phyloP scores from a whole-genome alignment of 2,329 filamentous ascomycete genomes.

The Tympanopsis confertula region DNA sequence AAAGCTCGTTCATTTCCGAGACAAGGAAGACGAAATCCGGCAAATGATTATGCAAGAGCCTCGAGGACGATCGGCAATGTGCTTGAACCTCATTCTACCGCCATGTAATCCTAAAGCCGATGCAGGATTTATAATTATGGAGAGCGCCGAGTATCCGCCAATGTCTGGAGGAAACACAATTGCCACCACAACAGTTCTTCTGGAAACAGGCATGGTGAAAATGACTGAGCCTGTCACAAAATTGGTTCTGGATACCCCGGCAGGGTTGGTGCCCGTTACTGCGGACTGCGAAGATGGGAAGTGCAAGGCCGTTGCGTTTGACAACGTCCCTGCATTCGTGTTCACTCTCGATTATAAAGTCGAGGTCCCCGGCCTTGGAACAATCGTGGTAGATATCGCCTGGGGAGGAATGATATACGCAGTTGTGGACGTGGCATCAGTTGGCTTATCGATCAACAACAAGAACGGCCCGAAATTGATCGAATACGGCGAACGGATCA shows the following conservation, averaged over 20 bases:
- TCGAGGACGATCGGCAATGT: slow-evolving; percentile 22
- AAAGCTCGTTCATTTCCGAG: slow-evolving; percentile 20
- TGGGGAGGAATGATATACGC: slow-evolving; percentile 33
- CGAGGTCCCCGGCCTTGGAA: slow-evolving; percentile 25
- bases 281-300: slow-evolving; percentile 28
- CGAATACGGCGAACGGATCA: slow-evolving; percentile 28
- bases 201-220: slow-evolving; percentile 32
- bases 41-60: slow-evolving; percentile 26
- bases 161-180: slow-evolving; percentile 34
- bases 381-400: slow-evolving; percentile 26
- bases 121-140: slow-evolving; percentile 31
- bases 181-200: slow-evolving; percentile 26
- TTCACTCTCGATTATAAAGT: slow-evolving; percentile 23
- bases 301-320: slow-evolving; percentile 28
- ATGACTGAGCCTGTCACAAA: slow-evolving; percentile 30
- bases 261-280: slow-evolving; percentile 25
- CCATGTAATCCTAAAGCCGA: slow-evolving; percentile 27
- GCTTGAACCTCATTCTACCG: slow-evolving; percentile 21
- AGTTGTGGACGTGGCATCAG: slow-evolving; percentile 23
- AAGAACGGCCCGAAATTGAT: slow-evolving; percentile 20
- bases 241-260: slow-evolving; percentile 28
- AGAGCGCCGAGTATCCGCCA: slow-evolving; percentile 29
- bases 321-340: slow-evolving; percentile 31
- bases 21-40: slow-evolving; percentile 20
- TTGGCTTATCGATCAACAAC: slow-evolving; percentile 21